Evolutionary conservation across 2,329 filamentous ascomycete genomes (phyloP), one percentile per base, ranked within the genome.

Genomic region (Colletotrichum echinochloae): DNA sequence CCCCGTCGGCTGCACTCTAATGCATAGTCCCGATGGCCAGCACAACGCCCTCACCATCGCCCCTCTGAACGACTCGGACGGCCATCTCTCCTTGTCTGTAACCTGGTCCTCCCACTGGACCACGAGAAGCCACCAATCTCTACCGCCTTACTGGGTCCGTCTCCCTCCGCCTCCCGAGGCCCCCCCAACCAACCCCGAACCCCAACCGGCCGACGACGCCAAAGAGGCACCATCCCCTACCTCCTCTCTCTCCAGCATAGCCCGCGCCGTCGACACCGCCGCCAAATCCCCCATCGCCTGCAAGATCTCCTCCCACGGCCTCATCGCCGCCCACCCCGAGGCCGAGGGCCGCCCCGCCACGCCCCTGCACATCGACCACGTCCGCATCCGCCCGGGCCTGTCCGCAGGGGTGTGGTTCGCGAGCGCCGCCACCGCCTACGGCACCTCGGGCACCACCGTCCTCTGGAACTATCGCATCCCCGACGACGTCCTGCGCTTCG

Each of bases 401-500:
- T 80, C 78, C 0, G 78, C 80, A 37, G 86, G 87, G 11, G 77
- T 83, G 12, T 90, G 88, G 88, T 90, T 90, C 72, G 86, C 87
- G 35, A 85, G 83, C 69, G 84, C 84, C 1, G 83, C 83, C 0
- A 90, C 88, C 1, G 88, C 88, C 0, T 85, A 86, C 68, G 85
- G 86, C 26, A 87, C 86, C 1, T 82, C 84, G 0, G 85, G 82
- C 60, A 83, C 86, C 73, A 89, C 87, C 0, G 82, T 89, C 12
- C 80, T 90, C 3, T 90, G 88, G 88, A 88, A 86, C 75, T 90
- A 89, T 79, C 83, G 84, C 66, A 88, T 90, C 56, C 87, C 88
- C 0, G 81, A 85, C 26, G 82, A 84, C 3, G 78, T 90, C 5
- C 74, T 89, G 1, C 72, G 79, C 0, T 88, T 90, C 68, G 78